A percentile compares a stretch with the other conserved stretches of the same genome.
phyloP scores from a whole-genome alignment of 192 early-diverging fungal genomes.

The Cladochytrium replicatum region DNA sequence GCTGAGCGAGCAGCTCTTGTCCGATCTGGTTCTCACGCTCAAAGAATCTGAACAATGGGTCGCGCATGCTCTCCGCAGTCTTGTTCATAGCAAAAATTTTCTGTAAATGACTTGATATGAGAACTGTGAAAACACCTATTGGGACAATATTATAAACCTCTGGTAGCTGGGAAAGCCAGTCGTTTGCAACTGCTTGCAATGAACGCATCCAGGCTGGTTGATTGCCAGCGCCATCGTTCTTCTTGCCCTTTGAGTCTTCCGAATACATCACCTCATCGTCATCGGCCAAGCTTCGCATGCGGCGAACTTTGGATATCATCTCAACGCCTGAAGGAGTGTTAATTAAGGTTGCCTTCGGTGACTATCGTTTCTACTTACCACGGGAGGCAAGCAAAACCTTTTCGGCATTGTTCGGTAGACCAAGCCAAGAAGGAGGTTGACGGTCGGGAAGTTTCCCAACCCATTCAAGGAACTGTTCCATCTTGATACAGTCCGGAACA shows the following conservation, averaged over 20 bases:
- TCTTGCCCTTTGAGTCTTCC: slow-evolving; percentile 15
- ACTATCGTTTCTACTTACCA: slow-evolving; percentile 51
- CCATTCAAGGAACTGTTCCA: slow-evolving; percentile 85
- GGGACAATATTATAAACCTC: slow-evolving; percentile 13
- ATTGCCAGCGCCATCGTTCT: slow-evolving; percentile 10
- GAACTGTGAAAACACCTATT: no score
- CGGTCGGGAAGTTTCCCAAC: slow-evolving; percentile 73
- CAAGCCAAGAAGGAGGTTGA: slow-evolving; percentile 96
- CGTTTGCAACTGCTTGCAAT: slow-evolving; percentile 35
- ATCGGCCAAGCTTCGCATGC: slow-evolving; percentile 66
- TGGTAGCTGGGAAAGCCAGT: slow-evolving; percentile 54
- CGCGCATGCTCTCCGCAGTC: slow-evolving; percentile 27
- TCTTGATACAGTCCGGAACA: slow-evolving; percentile 77
- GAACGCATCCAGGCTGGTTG: slow-evolving; percentile 74
- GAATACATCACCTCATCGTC: slow-evolving; percentile 67
- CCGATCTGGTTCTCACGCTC: slow-evolving; percentile 66
- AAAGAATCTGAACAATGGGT: slow-evolving; percentile 76
- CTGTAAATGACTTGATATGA: slow-evolving; percentile 9
- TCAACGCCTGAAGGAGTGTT: slow-evolving; percentile 39
- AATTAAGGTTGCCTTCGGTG: no score
- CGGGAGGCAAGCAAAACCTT: slow-evolving; percentile 73
- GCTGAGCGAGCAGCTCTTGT: slow-evolving; percentile 39
- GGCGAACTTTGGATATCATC: slow-evolving; percentile 75
- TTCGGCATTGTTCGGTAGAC: slow-evolving; percentile 89
- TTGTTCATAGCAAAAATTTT: slow-evolving; percentile 13